Conservation (phyloP, 129 eudicot genomes). For the Lactuca sativa region DNA sequence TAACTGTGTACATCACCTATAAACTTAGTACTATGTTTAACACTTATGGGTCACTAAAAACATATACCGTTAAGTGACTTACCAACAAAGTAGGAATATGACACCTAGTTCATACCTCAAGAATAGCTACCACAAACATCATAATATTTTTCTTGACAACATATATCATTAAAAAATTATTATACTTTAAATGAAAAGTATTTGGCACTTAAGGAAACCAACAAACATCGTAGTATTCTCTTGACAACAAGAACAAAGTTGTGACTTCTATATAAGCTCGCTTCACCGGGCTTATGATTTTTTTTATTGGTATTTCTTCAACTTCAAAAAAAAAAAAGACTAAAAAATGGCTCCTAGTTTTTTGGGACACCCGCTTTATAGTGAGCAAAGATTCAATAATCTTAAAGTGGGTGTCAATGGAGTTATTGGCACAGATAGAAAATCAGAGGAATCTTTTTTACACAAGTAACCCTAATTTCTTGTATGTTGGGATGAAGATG, state of each 20-base stretch:
- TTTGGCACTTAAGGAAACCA: slow-evolving; percentile 14
- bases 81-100: slow-evolving; percentile 29
- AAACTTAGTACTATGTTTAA: slow-evolving; percentile 2
- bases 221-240: slow-evolving; percentile 3
- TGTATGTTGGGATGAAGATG: slow-evolving; percentile 17
- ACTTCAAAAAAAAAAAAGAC: slow-evolving; percentile 2
- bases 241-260: slow-evolving; percentile 27
- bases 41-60: slow-evolving; percentile 17
- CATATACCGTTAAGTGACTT: slow-evolving; percentile 22
- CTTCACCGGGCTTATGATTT: slow-evolving; percentile 38
- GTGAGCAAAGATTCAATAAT: slow-evolving; percentile 13
- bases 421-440: slow-evolving; percentile 33
- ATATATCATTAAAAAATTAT: slow-evolving; percentile 1
- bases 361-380: slow-evolving; percentile 29
- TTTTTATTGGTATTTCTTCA: slow-evolving; percentile 30
- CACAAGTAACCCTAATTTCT: slow-evolving; percentile 13
- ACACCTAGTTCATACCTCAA: slow-evolving; percentile 21
- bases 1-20: slow-evolving; percentile 15
- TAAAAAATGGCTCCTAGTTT: slow-evolving; percentile 34
- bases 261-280: slow-evolving; percentile 37
- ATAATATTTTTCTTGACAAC: too few species aligned
- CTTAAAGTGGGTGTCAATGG: too few species aligned
- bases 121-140: slow-evolving; percentile 21
- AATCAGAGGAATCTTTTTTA: slow-evolving; percentile 23
- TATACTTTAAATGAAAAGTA: not conserved